Evolutionary conservation across 2,329 filamentous ascomycete species (phyloP).

Genomic region (Clonostachys rhizophaga): DNA sequence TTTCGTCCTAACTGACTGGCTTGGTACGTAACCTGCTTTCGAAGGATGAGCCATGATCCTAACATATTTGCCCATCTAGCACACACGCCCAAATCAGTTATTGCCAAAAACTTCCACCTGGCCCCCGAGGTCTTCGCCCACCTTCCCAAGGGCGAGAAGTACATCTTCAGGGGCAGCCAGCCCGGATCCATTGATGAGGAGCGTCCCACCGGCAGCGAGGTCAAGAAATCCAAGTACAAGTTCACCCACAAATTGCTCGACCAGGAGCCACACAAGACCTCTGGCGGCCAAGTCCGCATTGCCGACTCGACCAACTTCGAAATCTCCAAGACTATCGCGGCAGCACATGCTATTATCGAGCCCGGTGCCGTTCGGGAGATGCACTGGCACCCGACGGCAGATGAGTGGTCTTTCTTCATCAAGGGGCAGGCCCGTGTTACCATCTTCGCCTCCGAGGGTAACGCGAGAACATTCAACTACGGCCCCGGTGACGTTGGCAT

Average conservation of each 20-base stretch:
- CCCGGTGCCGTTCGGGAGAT: constrained; percentile 73
- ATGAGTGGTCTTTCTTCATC: constrained; percentile 81
- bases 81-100: constrained; percentile 67
- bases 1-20: constrained; percentile 70
- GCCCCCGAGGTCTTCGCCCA: constrained; percentile 65
- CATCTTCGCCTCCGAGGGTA: constrained; percentile 66
- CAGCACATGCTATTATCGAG: constrained; percentile 66
- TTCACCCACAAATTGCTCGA: constrained; percentile 71
- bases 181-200: constrained; percentile 64
- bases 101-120: constrained; percentile 72
- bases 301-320: constrained; percentile 73
- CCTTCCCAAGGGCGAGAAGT: constrained; percentile 64
- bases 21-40: constrained; percentile 36
- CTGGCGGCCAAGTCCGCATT: constrained; percentile 69
- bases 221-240: constrained; percentile 62
- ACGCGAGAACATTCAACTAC: constrained; percentile 73
- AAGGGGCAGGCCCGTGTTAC: constrained; percentile 67
- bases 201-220: constrained; percentile 52
- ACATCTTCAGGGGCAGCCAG: constrained; percentile 69
- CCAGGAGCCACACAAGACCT: constrained; percentile 60
- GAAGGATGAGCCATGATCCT: no score
- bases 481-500: constrained; percentile 71
- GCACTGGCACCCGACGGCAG: constrained; percentile 77
- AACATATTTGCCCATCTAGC: constrained; percentile 24
- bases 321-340: constrained; percentile 67